phyloP scores from a whole-genome alignment of 345 rosid species.

The Syzygium aromaticum region DNA sequence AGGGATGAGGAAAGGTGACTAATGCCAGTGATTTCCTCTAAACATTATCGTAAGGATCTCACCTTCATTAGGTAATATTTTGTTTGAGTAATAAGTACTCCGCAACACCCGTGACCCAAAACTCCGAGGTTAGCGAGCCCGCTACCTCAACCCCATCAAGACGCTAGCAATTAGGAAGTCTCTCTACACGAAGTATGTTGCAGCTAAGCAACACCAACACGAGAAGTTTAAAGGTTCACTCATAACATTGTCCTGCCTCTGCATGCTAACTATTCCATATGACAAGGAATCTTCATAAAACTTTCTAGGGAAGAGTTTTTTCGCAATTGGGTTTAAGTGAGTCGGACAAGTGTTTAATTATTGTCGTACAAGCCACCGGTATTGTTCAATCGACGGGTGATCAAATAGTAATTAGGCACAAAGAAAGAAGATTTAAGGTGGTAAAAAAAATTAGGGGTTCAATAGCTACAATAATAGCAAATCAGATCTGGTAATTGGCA shows the following conservation, averaged over 20 bases:
- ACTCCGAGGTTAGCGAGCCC: not conserved
- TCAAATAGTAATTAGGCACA: not conserved
- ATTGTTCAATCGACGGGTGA: not conserved
- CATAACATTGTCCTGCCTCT: not conserved
- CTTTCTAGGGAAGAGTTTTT: not conserved
- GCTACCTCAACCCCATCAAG: not conserved
- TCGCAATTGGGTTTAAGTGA: not conserved
- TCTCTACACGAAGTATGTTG: too few species aligned
- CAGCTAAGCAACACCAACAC: too few species aligned
- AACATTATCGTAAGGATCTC: too few species aligned
- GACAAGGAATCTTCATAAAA: not conserved
- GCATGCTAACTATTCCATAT: not conserved
- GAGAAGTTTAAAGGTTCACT: too few species aligned
- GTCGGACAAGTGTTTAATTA: too few species aligned
- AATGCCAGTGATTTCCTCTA: not conserved
- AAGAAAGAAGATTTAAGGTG: not conserved
- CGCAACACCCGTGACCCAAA: not conserved
- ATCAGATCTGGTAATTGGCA: not conserved
- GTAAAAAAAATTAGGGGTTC: not conserved
- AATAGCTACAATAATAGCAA: not conserved
- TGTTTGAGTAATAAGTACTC: not conserved
- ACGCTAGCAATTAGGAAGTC: too few species aligned
- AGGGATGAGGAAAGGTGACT: not conserved
- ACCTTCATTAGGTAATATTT: not conserved
- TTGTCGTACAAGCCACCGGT: too few species aligned